Conservation (phyloP, 495 filamentous ascomycete species). For the Podospora didyma region DNA sequence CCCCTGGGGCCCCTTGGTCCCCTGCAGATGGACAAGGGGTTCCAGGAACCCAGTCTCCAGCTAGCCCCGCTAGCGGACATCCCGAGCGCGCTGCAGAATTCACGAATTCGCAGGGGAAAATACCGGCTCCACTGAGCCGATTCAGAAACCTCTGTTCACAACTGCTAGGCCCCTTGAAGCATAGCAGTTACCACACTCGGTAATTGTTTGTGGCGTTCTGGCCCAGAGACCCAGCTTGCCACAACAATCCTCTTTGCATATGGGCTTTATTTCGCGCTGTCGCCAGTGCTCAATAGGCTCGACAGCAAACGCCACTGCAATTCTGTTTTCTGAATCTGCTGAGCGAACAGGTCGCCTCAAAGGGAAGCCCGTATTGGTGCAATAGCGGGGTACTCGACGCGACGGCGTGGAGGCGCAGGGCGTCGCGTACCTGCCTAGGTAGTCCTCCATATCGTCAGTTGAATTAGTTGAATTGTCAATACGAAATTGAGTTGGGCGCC, state of each 20-base stretch:
- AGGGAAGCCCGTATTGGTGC: conserved; percentile 8
- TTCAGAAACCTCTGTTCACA: not conserved
- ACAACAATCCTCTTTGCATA: not conserved
- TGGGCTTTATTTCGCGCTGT: not conserved
- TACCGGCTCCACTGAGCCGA: not conserved
- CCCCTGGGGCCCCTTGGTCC: not conserved
- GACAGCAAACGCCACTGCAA: not conserved
- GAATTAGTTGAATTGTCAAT: conserved; percentile 1
- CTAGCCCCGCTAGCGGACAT: conserved; percentile 9
- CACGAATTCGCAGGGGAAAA: not conserved
- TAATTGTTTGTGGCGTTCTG: not conserved
- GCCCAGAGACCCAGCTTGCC: too few relatives aligned
- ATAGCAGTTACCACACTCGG: not conserved
- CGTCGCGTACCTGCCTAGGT: too few relatives aligned
- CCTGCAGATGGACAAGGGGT: conserved; percentile 6
- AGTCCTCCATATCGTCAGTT: conserved; percentile 9
- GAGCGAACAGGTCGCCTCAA: not conserved
- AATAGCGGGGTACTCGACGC: conserved; percentile 13
- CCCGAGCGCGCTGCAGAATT: conserved; percentile 1
- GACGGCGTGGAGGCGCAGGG: conserved; percentile 25
- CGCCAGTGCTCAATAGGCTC: not conserved
- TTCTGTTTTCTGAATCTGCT: not conserved
- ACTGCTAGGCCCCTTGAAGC: not conserved
- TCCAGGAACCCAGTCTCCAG: conserved; percentile 17
- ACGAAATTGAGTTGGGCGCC: conserved; percentile 11